Evolutionary conservation across 805 yeast species (phyloP), one percentile per base, ranked within the genome.

Genomic region (Kazachstania viticola): DNA sequence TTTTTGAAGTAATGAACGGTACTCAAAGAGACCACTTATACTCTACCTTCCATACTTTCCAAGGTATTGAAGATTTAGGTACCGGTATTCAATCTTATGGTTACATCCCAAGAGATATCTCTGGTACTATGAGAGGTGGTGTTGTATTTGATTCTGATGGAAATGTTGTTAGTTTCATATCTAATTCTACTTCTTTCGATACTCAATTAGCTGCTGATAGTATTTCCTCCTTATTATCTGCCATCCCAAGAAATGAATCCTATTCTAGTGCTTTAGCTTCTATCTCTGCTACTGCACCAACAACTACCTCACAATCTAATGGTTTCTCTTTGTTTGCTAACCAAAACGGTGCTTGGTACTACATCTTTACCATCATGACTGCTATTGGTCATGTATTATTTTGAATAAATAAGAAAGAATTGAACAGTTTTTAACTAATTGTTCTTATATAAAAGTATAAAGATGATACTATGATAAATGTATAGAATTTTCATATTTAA

Each of bases 41-140:
- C 56, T 64, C 84, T 14, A 76, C 87, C 6, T 59, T 79, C 51
- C 91, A 79, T 51, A 82, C 76, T 48, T 79, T 67, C 64, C 91
- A 79, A 55, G 61, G 61, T 25, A 70, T 76, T 28, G 78, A 60
- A 34, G 67, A 70, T 45, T 67, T 79, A 42, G 69, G 69, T 26
- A 56, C 65, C 11, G 91, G 91, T 39, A 50, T 79, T 30, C 71
- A 64, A 37, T 45, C 69, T 21, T 51, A 58, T 25, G 84, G 78
- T 25, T 73, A 67, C 47, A 60, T 78, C 31, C 50, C 60, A 37
- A 70, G 88, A 64, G 68, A 70, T 31, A 62, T 68, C 29, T 32
- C 42, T 8, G 46, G 60, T 7, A 58, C 66, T 14, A 75, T 76
- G 82, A 60, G 42, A 34, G 88, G 88, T 36, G 88, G 87, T 52